Evolutionary conservation across 257 asterid genomes (phyloP).

Genomic region (Agastache rugosa): DNA sequence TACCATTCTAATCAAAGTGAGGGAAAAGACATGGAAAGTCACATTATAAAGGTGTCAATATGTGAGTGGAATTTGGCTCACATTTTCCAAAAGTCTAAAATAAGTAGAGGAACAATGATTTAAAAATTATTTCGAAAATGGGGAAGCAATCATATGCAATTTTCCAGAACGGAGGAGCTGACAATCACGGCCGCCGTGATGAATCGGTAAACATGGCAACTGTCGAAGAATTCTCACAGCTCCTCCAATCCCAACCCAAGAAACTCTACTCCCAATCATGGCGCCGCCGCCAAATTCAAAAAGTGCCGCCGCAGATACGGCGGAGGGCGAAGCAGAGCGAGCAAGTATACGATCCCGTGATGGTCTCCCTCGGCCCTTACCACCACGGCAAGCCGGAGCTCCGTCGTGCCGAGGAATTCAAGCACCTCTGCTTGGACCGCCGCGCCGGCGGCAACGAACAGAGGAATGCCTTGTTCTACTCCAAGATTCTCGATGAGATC

Average conservation of each 20-base stretch:
- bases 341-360: background rate
- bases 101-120: too few species aligned
- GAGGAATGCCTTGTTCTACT: background rate
- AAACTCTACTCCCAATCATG: background rate
- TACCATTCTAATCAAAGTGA: too few species aligned
- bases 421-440: slow-evolving; percentile 11
- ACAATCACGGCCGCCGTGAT: too few species aligned
- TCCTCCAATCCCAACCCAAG: background rate
- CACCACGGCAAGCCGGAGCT: slow-evolving; percentile 14
- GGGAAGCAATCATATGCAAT: too few species aligned
- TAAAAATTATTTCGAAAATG: too few species aligned
- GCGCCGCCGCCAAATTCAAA: background rate
- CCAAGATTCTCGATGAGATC: background rate
- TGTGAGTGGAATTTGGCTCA: too few species aligned
- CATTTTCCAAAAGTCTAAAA: too few species aligned
- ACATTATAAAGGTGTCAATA: too few species aligned
- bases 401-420: background rate
- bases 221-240: background rate
- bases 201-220: too few species aligned
- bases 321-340: background rate
- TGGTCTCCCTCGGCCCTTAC: slow-evolving; percentile 23
- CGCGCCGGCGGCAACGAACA: background rate
- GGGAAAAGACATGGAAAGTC: too few species aligned
- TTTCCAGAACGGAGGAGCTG: too few species aligned
- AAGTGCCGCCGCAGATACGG: slow-evolving; percentile 7